phyloP scores from a whole-genome alignment of 2,329 filamentous ascomycete genomes.

The Cercospora sp. region DNA sequence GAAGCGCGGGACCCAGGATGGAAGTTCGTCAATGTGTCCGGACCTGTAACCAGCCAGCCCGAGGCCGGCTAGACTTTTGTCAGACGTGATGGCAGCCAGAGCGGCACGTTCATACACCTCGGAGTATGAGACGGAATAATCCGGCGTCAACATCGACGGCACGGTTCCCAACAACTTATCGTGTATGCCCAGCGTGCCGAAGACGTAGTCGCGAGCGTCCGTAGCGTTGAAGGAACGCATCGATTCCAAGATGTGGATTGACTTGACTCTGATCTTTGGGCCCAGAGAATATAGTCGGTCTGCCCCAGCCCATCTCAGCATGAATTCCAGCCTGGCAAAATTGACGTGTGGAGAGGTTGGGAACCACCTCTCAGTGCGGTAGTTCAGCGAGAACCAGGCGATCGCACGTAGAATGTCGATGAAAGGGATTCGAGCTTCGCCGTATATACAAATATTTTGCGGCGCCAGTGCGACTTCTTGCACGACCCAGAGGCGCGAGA shows the following conservation, averaged over 20 bases:
- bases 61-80: neutral
- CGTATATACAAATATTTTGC: constrained; percentile 6
- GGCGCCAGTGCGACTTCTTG: constrained; percentile 15
- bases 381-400: constrained; percentile 1
- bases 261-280: neutral
- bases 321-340: neutral
- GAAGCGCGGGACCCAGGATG: constrained; percentile 1
- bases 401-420: constrained; percentile 4
- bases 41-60: neutral
- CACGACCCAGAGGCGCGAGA: constrained; percentile 4
- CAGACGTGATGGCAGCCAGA: neutral
- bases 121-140: constrained; percentile 1
- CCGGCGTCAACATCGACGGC: neutral
- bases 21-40: neutral
- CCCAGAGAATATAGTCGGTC: neutral
- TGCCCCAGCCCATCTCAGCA: neutral
- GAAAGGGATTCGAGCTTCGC: neutral
- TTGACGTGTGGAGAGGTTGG: neutral
- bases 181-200: constrained; percentile 6
- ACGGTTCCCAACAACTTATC: neutral
- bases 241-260: neutral
- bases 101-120: neutral
- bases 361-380: neutral
- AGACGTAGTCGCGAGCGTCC: constrained; percentile 15
- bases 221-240: constrained; percentile 11